Evolutionary conservation across 1,139 yeast genomes (phyloP).

Genomic region (Ogataea hybrid): DNA sequence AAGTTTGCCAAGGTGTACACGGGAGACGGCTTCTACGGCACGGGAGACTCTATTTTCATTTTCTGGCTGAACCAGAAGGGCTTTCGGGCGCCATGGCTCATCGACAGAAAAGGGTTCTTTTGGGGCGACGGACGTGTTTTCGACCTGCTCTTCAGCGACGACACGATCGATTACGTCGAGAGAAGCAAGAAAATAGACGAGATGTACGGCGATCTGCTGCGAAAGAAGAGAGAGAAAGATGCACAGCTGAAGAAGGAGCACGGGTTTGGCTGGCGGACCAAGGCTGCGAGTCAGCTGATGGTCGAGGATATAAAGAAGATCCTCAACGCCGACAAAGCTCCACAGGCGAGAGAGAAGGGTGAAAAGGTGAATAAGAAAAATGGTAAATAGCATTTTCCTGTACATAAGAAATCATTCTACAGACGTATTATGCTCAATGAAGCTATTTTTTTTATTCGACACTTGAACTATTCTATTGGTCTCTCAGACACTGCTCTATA

Average conservation of each 20-base stretch:
- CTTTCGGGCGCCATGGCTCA: slow-evolving; percentile 63
- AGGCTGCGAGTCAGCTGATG: slow-evolving; percentile 32
- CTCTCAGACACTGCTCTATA: too few relatives aligned
- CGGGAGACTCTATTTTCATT: slow-evolving; percentile 73
- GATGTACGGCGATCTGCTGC: slow-evolving; percentile 32
- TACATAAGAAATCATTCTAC: background rate
- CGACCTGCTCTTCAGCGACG: slow-evolving; percentile 78
- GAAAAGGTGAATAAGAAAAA: background rate
- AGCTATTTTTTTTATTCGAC: too few relatives aligned
- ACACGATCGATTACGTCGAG: slow-evolving; percentile 71
- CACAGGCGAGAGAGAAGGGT: background rate
- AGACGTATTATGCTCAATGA: too few relatives aligned
- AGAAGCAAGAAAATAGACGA: slow-evolving; percentile 65
- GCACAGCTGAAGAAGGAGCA: slow-evolving; percentile 39
- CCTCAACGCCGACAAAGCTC: slow-evolving; percentile 12
- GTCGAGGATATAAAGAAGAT: slow-evolving; percentile 31
- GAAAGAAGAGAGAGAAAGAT: slow-evolving; percentile 31
- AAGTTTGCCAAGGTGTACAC: slow-evolving; percentile 73
- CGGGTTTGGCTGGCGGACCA: slow-evolving; percentile 38
- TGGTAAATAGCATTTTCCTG: background rate
- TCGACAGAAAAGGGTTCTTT: slow-evolving; percentile 82
- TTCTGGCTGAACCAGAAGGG: slow-evolving; percentile 65
- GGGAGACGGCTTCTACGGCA: slow-evolving; percentile 84
- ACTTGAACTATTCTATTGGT: too few relatives aligned
- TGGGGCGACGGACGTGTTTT: slow-evolving; percentile 91